Base-by-base conservation (phyloP, 2,329 filamentous ascomycete species). In the Colletotrichum higginsianum region DNA sequence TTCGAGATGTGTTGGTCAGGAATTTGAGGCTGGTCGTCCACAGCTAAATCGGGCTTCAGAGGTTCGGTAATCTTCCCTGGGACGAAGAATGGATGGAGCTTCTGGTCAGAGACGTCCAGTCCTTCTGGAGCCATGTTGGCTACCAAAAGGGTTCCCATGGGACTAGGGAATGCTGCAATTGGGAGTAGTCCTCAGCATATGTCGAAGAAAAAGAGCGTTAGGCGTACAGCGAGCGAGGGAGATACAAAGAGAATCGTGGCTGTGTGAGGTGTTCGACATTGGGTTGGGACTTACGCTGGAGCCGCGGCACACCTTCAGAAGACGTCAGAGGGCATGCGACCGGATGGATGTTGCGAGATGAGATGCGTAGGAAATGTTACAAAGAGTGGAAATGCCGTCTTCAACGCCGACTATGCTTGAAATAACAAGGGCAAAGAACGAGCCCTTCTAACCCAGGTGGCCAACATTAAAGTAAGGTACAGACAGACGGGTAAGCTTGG, bases 31-130 rank as follows among this genome's bases (percentile, higher is more conserved):
- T 66, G 55, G 9, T 66, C 67, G 38, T 40, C 21, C 16, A 42
- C n/a, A 23, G 35, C 60, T 23, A 61, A 38, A 11, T 63, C 57
- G 47, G 49, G 13, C 18, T 40, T 52, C 49, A 44, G 44, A 8
- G 56, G 35, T 5, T 68, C 52, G 61, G 40, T 44, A n/a, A 15
- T 61, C 26, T 62, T 68, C 35, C 67, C 67, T 40, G 79, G 78
- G 1, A 80, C 76, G 76, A 90, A 90, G 79, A 90, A 89, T 21
- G 88, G 88, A 74, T 90, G 88, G 47, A 90, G 76, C 74, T 87
- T 88, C 76, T 84, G 85, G 30, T 77, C 75, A 49, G 79, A 76
- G 66, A 82, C 82, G 71, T 76, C 77, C 63, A 79, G 74, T 67
- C 77, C 80, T 76, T 82, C 80, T 66, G 82, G 82, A 74, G 80